phyloP scores from a whole-genome alignment of 129 eudicot species.

The Lactuca sativa region DNA sequence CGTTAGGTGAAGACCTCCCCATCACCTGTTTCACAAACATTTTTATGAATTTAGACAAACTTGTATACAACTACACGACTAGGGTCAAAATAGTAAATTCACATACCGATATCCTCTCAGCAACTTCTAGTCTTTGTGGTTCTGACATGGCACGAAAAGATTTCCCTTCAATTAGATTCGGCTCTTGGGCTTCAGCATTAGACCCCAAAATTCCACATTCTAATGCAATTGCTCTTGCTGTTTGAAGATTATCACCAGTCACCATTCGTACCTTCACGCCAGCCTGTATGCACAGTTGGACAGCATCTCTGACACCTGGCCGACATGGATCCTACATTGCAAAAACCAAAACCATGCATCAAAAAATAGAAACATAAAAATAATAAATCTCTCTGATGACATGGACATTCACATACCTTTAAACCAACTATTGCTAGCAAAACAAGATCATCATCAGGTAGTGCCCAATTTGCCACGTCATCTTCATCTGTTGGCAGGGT shows the following conservation, averaged over 20 bases:
- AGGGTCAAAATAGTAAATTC: background rate
- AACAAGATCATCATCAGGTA: constrained; percentile 73
- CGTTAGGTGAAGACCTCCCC: constrained; percentile 63
- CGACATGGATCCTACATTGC: constrained; percentile 87
- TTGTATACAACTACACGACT: too few relatives aligned
- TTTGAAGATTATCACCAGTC: constrained; percentile 87
- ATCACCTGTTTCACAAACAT: constrained; percentile 47
- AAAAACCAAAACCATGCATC: background rate
- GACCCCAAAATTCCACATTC: constrained; percentile 86
- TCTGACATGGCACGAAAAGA: constrained; percentile 63
- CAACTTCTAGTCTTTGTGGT: constrained; percentile 49
- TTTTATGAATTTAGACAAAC: background rate
- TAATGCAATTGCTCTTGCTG: constrained; percentile 82
- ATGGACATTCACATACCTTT: too few relatives aligned
- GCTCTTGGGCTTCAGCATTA: constrained; percentile 64
- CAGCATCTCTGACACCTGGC: constrained; percentile 77
- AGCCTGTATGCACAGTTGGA: constrained; percentile 68
- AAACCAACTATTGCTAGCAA: constrained; percentile 86
- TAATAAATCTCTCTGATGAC: background rate
- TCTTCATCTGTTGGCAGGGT: constrained; percentile 71
- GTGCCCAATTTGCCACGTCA: constrained; percentile 57
- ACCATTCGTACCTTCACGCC: constrained; percentile 95
- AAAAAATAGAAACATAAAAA: background rate
- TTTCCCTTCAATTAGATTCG: constrained; percentile 85
- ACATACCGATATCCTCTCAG: constrained; percentile 77